Evolutionary conservation across 306 rosid species (phyloP), one percentile per base, ranked within the genome.

Genomic region (Ziziphus jujuba): DNA sequence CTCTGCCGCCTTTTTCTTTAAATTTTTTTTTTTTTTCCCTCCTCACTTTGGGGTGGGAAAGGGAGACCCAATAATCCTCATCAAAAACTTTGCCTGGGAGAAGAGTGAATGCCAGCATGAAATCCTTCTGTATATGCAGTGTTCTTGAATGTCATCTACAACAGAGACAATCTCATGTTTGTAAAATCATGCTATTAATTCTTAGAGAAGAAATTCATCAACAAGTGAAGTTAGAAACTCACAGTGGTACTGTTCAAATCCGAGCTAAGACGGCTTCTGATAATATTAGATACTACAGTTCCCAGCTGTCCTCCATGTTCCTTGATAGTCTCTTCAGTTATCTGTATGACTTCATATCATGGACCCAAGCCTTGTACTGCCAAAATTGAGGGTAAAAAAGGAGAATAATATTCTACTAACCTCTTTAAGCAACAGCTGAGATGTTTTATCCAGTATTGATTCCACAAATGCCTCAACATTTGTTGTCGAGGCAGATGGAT

Each of bases 91-190:
- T 50, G 81, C 59, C 79, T 85, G 57, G 81, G 67, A 56, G 72
- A 85, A 73, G 57, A 73, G 62, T 55, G 83, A 73, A 73, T 53
- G 50, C 95, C 99, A 24, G 96, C 90, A 64, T 87, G 87, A 61
- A 90, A 95, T 54, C 99, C 99, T 83, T 95, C 99, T 0, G 96
- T 84, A 74, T 88, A 95, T 56, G 99, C 95, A 5, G 84, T 67
- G 82, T 82, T 85, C 82, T 87, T 87, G 71, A 88, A 88, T 12
- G 81, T 85, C 88, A 82, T 81, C 97, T 90, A 87, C 74, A 69
- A 67, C 16, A 56, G 66, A 24, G 24, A 64, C 1, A 35, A 58
- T 48, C 23, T 15, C 1, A 9, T 7, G 25, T 57, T 20, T 34
- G 36, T 0, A 34, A 19, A 17, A 17, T 22, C 3, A 22, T 20